A percentile compares a stretch with the other conserved stretches of the same genome.
phyloP scores from a whole-genome alignment of 78 protist genomes.

The Planoprotostelium fungivorum region DNA sequence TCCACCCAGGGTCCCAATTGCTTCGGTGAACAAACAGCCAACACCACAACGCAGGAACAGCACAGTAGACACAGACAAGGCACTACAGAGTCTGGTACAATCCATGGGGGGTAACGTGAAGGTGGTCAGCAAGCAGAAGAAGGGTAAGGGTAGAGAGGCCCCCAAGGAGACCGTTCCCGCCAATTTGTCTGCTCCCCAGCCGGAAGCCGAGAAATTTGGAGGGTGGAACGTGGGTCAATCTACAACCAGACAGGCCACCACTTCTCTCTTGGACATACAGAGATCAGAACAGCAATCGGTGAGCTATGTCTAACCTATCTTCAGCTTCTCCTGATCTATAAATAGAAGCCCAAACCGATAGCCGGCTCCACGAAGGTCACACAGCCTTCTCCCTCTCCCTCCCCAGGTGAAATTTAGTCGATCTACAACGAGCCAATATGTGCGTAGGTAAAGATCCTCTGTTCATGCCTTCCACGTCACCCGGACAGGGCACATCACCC shows the following conservation, averaged over 20 bases:
- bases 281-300: no score
- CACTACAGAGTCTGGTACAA: neutral
- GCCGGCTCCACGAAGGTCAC: no score
- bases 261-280: no score
- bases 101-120: neutral
- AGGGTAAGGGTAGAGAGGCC: neutral
- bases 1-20: no score
- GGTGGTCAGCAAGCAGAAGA: neutral
- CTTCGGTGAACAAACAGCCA: no score
- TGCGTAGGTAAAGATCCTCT: neutral
- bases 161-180: neutral
- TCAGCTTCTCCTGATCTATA: no score
- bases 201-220: neutral
- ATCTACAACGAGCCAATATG: no score
- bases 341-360: no score
- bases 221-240: no score
- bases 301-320: no score
- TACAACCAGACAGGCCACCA: no score
- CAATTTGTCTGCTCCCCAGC: neutral
- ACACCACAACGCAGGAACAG: neutral
- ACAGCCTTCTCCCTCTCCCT: neutral
- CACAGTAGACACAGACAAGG: neutral
- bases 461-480: neutral
- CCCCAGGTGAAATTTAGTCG: neutral
- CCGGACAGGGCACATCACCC: neutral